These are phyloP conservation scores for Juglanconis juglandina DNA, from an alignment of 2,329 filamentous ascomycete genomes.

Conservation along the genomic window DNA sequence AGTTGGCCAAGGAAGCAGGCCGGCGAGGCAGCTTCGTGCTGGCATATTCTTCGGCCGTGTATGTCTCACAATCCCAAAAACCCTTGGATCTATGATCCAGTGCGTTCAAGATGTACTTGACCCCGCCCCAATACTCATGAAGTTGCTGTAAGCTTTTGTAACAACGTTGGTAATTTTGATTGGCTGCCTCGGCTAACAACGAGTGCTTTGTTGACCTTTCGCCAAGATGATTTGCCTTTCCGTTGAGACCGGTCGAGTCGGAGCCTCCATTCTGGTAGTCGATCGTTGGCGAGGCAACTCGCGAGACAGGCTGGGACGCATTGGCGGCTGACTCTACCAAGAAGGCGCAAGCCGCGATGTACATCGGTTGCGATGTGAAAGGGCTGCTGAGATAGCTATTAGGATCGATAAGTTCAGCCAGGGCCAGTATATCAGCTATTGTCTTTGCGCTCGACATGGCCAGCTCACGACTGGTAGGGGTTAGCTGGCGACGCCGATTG, in stretches of 20 bases:
- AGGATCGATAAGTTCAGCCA: constrained; percentile 79
- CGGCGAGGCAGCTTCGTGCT: constrained; percentile 55
- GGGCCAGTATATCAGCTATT: constrained; percentile 82
- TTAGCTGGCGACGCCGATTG: constrained; percentile 64
- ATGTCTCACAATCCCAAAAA: constrained; percentile 72
- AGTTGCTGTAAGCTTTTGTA: constrained; percentile 79
- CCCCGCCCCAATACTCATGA: constrained; percentile 82
- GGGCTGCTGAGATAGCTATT: constrained; percentile 85
- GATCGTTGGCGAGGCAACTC: constrained; percentile 50
- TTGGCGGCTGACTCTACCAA: constrained; percentile 75
- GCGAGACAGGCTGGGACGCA: constrained; percentile 63
- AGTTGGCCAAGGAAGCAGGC: constrained; percentile 39
- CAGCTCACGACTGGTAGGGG: constrained; percentile 74
- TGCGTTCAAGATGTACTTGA: constrained; percentile 81
- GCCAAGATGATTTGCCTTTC: constrained; percentile 16
- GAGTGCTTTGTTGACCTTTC: constrained; percentile 60
- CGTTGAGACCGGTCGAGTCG: background rate
- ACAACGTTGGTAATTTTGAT: constrained; percentile 82
- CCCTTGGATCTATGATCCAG: constrained; percentile 85
- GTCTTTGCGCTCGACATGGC: constrained; percentile 90
- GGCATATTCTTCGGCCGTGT: constrained; percentile 72
- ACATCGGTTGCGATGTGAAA: constrained; percentile 87
- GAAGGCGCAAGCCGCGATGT: constrained; percentile 86
- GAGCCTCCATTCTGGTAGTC: background rate
- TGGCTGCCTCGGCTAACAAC: constrained; percentile 74